These are phyloP conservation scores for Tuber calosporum DNA, from an alignment of 495 filamentous ascomycete genomes.

Conservation along the genomic window DNA sequence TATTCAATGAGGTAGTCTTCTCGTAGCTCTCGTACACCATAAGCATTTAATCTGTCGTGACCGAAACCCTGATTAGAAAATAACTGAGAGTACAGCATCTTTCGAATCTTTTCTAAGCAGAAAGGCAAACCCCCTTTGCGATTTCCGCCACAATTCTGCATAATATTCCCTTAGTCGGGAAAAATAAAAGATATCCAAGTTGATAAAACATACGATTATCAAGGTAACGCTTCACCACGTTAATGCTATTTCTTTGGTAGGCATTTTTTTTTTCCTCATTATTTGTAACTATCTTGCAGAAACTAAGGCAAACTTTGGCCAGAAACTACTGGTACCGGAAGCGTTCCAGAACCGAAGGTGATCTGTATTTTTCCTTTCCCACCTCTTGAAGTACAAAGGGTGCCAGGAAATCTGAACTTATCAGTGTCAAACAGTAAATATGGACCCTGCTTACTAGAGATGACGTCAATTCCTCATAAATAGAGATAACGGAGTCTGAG, in stretches of 20 bases:
- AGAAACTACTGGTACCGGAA: not conserved
- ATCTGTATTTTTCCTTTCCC: not conserved
- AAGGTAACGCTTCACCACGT: slow-evolving; percentile 5
- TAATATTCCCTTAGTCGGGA: not conserved
- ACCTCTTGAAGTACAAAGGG: not conserved
- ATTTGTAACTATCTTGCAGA: slow-evolving; percentile 8
- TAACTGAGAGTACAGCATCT: not conserved
- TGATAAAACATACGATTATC: slow-evolving; percentile 14
- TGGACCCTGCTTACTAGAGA: not conserved
- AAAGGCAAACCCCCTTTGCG: slow-evolving; percentile 13
- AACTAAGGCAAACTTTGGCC: not conserved
- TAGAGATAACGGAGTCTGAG: slow-evolving; percentile 4
- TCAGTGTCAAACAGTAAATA: not conserved
- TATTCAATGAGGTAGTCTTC: not conserved
- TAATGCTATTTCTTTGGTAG: not conserved
- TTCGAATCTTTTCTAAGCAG: not conserved
- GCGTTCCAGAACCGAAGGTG: slow-evolving; percentile 6
- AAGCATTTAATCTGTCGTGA: not conserved
- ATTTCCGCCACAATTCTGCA: slow-evolving; percentile 5
- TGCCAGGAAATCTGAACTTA: slow-evolving; percentile 9
- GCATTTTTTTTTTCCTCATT: slow-evolving; percentile 8
- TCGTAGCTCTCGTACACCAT: not conserved
- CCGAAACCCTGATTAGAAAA: not conserved
- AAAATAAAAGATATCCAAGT: slow-evolving; percentile 6
- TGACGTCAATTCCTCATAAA: slow-evolving; percentile 16